A percentile compares a stretch with the other conserved stretches of the same genome.
Evolutionary conservation across 345 rosid genomes (phyloP).

Genomic region (Trapa bicornis): DNA sequence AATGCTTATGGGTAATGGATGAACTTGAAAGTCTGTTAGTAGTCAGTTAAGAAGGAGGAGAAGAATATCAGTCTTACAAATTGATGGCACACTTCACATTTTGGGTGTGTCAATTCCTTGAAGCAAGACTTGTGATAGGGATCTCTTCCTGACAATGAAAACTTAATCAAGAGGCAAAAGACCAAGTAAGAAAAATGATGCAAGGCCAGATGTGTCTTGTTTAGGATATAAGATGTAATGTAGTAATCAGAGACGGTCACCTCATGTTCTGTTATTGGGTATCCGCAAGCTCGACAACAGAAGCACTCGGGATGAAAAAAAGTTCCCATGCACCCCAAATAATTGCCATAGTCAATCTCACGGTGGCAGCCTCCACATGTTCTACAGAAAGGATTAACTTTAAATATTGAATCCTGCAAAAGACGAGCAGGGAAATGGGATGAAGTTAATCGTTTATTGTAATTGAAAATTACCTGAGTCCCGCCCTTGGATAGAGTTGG

Average conservation of each 20-base stretch:
- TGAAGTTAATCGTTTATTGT: not conserved
- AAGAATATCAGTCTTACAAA: slow-evolving; percentile 43
- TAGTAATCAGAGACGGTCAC: slow-evolving; percentile 19
- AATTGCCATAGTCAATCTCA: slow-evolving; percentile 58
- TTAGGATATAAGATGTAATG: not conserved
- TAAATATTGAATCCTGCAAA: not conserved
- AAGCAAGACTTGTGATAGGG: slow-evolving; percentile 87
- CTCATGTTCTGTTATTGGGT: slow-evolving; percentile 74
- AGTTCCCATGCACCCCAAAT: slow-evolving; percentile 71
- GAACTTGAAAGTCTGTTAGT: not conserved
- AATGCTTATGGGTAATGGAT: not conserved
- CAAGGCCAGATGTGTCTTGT: not conserved
- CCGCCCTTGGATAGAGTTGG: slow-evolving; percentile 26
- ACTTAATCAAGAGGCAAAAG: slow-evolving; percentile 37
- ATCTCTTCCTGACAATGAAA: slow-evolving; percentile 59
- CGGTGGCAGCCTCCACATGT: slow-evolving; percentile 64
- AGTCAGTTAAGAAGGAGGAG: not conserved
- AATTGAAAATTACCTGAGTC: slow-evolving; percentile 29
- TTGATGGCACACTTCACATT: slow-evolving; percentile 89
- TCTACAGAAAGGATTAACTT: slow-evolving; percentile 18
- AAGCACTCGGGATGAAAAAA: slow-evolving; percentile 90
- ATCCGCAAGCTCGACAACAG: slow-evolving; percentile 51
- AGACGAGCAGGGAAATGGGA: not conserved
- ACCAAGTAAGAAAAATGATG: slow-evolving; percentile 4
- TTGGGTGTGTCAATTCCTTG: slow-evolving; percentile 80